Base-by-base conservation (phyloP, 2,329 filamentous ascomycete species). In the Penicillium sp. region DNA sequence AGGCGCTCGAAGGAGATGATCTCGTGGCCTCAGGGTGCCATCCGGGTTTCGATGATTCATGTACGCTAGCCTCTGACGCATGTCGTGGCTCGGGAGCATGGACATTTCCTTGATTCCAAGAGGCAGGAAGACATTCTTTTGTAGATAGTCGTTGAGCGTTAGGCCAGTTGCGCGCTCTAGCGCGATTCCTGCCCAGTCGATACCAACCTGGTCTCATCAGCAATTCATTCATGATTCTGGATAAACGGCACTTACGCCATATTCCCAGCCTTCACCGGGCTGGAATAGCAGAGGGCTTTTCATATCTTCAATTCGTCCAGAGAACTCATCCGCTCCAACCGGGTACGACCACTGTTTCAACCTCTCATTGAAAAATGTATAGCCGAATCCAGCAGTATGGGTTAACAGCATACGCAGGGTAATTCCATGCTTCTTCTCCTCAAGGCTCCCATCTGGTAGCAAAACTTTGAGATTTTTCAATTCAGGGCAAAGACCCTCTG, bases 241-340 rank as follows among this genome's bases (percentile, higher is more conserved):
- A 38, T 21, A 23, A 10, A 17, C 2, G 27, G 2, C 9, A 72
- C 78, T 69, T 70, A 84, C 81, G 0, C 82, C 82, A 23, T 89
- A 89, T 56, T 84, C 79, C 83, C 84, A 89, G 3, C 75, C 76
- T 25, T 81, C 79, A 0, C 86, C 86, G 0, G 87, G 87, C 62
- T 89, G 85, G 62, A 86, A 85, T 1, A 88, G 69, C 17, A 90
- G 70, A 0, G 86, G 83, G 56, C 73, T 68, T 37, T 80, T 65
- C 43, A 87, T 74, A 25, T 84, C 85, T 33, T 78, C 75, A 17
- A 80, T 66, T 6, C 82, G 75, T 0, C 82, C 82, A 0, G 80
- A 80, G 64, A 88, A 84, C 66, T 88, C 86, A 55, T 88, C 83
- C 5, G 80, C 66, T 0, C 84, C 83, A 0, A 75, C 71, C 0